A percentile compares a stretch with the other conserved stretches of the same genome.
phyloP scores from a whole-genome alignment of 2,329 filamentous ascomycete species.

The Didymellaceae sp. region DNA sequence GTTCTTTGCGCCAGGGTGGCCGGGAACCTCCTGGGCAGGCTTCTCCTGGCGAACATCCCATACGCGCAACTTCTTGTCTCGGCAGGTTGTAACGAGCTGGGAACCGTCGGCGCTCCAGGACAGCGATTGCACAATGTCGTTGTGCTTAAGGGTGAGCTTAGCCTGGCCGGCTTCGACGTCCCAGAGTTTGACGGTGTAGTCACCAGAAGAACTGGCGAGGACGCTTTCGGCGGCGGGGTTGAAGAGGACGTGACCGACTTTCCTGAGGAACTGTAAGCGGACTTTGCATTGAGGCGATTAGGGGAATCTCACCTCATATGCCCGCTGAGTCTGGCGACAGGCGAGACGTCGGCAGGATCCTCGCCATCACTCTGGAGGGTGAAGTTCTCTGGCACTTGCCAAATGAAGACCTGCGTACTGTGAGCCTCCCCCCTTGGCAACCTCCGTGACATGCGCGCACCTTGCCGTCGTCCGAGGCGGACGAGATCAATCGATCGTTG shows the following conservation, averaged over 20 bases:
- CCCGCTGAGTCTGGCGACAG: constrained; percentile 80
- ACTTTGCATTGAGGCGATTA: background rate
- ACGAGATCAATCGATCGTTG: constrained; percentile 91
- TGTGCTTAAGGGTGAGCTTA: constrained; percentile 79
- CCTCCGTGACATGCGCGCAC: constrained; percentile 43
- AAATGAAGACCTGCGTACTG: constrained; percentile 74
- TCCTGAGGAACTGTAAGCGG: constrained; percentile 62
- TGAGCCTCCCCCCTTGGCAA: constrained; percentile 20
- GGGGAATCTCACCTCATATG: constrained; percentile 85
- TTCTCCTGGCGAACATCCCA: constrained; percentile 97
- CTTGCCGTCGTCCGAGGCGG: constrained; percentile 95
- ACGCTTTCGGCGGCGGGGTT: constrained; percentile 96
- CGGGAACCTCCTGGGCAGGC: constrained; percentile 80
- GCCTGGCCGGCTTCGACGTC: constrained; percentile 81
- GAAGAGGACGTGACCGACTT: constrained; percentile 97
- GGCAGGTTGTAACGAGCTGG: constrained; percentile 87
- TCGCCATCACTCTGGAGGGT: constrained; percentile 83
- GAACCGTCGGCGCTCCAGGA: constrained; percentile 93
- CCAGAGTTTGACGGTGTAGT: constrained; percentile 96
- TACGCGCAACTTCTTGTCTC: constrained; percentile 96
- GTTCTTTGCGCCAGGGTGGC: constrained; percentile 95
- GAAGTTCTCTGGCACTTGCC: constrained; percentile 91
- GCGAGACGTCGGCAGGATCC: constrained; percentile 80
- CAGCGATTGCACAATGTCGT: constrained; percentile 91
- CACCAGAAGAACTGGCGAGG: constrained; percentile 91